Evolutionary conservation across 2,329 filamentous ascomycete genomes (phyloP).

Genomic region (Septoria petroselini): DNA sequence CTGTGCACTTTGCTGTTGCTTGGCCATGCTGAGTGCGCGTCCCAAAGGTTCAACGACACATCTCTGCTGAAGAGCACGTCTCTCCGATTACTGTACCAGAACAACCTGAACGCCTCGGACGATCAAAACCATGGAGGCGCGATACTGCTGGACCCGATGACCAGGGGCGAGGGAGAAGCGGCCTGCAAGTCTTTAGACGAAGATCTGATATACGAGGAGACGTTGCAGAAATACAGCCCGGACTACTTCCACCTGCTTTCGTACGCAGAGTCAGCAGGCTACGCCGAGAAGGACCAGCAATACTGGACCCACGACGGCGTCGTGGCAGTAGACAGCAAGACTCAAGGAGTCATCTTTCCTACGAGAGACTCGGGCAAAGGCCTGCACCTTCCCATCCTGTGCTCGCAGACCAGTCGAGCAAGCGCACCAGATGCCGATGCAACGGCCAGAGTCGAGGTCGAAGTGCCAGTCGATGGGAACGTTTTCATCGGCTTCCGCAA

Average conservation of each 20-base stretch:
- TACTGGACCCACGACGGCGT: conserved; percentile 46
- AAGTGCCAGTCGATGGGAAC: conserved; percentile 45
- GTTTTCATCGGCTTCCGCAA: conserved; percentile 53
- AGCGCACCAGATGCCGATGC: conserved; percentile 38
- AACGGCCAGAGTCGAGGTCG: conserved; percentile 41
- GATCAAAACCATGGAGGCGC: conserved; percentile 53
- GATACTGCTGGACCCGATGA: conserved; percentile 48
- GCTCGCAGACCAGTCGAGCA: conserved; percentile 48
- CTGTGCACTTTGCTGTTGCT: background rate
- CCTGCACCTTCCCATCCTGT: conserved; percentile 47
- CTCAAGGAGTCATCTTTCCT: conserved; percentile 10
- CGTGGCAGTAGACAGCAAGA: conserved; percentile 35
- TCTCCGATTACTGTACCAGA: conserved; percentile 48
- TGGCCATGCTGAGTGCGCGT: background rate
- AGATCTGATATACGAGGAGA: conserved; percentile 44
- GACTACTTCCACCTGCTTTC: conserved; percentile 49
- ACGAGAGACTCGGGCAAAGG: background rate
- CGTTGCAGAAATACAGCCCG: conserved; percentile 43
- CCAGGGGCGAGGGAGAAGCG: conserved; percentile 39
- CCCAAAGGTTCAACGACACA: background rate
- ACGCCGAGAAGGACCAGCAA: conserved; percentile 37
- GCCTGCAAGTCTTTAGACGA: conserved; percentile 52
- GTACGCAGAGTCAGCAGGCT: conserved; percentile 46
- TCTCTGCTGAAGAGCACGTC: background rate
- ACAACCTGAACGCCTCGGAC: conserved; percentile 54